A percentile compares a stretch with the other conserved stretches of the same genome.
Evolutionary conservation across 73 alveolate genomes (phyloP).

Genomic region (Tetrahymena malaccensis): DNA sequence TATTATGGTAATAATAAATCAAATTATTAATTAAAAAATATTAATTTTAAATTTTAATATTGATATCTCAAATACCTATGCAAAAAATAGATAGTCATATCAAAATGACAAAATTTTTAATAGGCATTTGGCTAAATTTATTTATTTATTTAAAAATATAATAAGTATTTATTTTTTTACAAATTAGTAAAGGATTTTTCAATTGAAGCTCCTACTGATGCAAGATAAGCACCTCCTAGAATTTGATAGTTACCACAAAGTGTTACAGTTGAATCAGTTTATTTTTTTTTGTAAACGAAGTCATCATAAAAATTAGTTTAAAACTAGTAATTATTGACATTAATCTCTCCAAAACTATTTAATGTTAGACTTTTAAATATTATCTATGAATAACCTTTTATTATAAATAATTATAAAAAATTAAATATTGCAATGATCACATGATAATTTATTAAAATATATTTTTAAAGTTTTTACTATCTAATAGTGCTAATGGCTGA

Average conservation of each 20-base stretch:
- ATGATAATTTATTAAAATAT: too few species aligned
- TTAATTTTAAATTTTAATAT: too few species aligned
- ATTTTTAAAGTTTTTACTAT: not conserved
- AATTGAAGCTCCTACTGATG: not conserved
- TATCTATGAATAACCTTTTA: too few species aligned
- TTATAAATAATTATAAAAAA: too few species aligned
- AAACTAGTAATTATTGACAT: not conserved
- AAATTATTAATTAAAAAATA: too few species aligned
- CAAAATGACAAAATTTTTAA: too few species aligned
- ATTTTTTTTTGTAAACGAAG: too few species aligned
- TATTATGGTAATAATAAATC: too few species aligned
- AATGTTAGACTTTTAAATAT: not conserved
- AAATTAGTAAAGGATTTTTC: not conserved
- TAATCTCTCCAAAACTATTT: not conserved
- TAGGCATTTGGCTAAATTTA: too few species aligned
- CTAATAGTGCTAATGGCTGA: not conserved
- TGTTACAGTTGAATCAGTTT: not conserved
- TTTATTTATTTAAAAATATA: not conserved
- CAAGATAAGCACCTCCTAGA: not conserved
- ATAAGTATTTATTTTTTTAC: not conserved
- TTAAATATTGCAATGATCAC: too few species aligned
- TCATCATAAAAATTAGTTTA: not conserved
- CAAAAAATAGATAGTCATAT: too few species aligned
- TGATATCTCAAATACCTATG: too few species aligned
- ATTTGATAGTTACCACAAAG: not conserved